phyloP scores from a whole-genome alignment of 495 filamentous ascomycete genomes.

The Sphaerosporella brunnea region DNA sequence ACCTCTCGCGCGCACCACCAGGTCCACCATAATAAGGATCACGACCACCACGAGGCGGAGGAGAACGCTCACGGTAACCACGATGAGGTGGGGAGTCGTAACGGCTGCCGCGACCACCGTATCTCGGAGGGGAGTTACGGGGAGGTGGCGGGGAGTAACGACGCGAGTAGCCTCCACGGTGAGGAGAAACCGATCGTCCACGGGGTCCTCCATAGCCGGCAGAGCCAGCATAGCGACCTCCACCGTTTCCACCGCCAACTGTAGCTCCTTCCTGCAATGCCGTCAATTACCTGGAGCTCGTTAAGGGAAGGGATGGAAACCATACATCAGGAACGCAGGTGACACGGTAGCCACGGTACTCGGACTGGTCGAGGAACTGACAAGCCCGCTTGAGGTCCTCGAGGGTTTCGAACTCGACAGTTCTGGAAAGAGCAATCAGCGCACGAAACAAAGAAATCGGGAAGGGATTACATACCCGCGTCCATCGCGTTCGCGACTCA shows the following conservation, averaged over 20 bases:
- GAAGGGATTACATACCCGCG: constrained; percentile 54
- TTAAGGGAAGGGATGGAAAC: constrained; percentile 58
- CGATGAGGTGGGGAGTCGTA: constrained; percentile 25
- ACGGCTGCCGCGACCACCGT: constrained; percentile 11
- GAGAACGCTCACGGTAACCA: constrained; percentile 26
- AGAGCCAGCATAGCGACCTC: constrained; percentile 6
- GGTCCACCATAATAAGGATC: constrained; percentile 18
- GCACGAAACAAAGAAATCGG: not conserved
- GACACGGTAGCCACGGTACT: constrained; percentile 77
- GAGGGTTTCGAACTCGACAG: constrained; percentile 92
- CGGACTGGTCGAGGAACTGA: constrained; percentile 75
- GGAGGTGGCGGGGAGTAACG: constrained; percentile 21
- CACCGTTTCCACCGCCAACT: constrained; percentile 5
- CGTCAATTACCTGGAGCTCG: constrained; percentile 14
- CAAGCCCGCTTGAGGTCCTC: constrained; percentile 77
- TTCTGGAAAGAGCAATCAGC: constrained; percentile 39
- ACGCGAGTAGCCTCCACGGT: constrained; percentile 15
- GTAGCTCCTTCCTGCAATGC: constrained; percentile 6
- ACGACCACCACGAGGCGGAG: constrained; percentile 17
- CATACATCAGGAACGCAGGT: constrained; percentile 70
- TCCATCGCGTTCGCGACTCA: constrained; percentile 77
- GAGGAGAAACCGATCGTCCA: constrained; percentile 20
- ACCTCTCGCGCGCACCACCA: constrained; percentile 21
- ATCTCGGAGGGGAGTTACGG: constrained; percentile 4
- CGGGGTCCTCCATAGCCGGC: constrained; percentile 20